phyloP scores from a whole-genome alignment of 2,329 filamentous ascomycete species.

The Hortaea werneckii region DNA sequence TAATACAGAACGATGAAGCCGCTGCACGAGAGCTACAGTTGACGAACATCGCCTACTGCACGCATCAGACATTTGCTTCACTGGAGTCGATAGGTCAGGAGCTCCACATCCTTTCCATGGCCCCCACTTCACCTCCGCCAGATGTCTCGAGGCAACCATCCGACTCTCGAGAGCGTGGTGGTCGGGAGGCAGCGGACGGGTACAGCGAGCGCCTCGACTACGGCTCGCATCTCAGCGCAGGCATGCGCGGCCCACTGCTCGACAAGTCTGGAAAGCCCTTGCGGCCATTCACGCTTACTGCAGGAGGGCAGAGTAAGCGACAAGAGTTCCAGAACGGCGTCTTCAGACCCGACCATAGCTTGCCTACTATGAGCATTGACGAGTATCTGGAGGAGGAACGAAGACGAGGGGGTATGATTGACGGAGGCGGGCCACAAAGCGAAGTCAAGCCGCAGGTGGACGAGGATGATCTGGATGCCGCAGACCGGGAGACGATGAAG shows the following conservation, averaged over 20 bases:
- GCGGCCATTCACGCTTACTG: constrained; percentile 76
- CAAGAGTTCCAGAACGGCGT: constrained; percentile 69
- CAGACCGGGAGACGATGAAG: constrained; percentile 85
- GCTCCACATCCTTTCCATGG: constrained; percentile 67
- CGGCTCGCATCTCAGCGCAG: constrained; percentile 41
- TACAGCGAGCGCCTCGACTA: constrained; percentile 71
- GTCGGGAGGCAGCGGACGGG: constrained; percentile 35
- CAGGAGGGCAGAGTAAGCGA: constrained; percentile 39
- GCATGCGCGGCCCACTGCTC: constrained; percentile 55
- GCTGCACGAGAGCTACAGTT: constrained; percentile 70
- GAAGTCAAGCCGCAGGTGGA: constrained; percentile 61
- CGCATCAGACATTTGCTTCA: constrained; percentile 72
- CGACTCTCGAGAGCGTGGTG: constrained; percentile 38
- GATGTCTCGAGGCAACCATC: constrained; percentile 23
- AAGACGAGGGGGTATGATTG: constrained; percentile 74
- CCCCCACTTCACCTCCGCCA: constrained; percentile 46
- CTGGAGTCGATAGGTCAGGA: constrained; percentile 85
- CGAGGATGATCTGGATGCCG: constrained; percentile 82
- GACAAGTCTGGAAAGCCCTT: constrained; percentile 73
- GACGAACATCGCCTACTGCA: constrained; percentile 60
- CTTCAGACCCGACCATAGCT: constrained; percentile 80
- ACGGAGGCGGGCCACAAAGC: constrained; percentile 74
- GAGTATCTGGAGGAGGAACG: constrained; percentile 93
- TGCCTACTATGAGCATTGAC: constrained; percentile 96
- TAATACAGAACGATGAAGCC: constrained; percentile 69